A percentile compares a stretch with the other conserved stretches of the same genome.
phyloP scores from a whole-genome alignment of 345 rosid species.

The Mercurialis annua region DNA sequence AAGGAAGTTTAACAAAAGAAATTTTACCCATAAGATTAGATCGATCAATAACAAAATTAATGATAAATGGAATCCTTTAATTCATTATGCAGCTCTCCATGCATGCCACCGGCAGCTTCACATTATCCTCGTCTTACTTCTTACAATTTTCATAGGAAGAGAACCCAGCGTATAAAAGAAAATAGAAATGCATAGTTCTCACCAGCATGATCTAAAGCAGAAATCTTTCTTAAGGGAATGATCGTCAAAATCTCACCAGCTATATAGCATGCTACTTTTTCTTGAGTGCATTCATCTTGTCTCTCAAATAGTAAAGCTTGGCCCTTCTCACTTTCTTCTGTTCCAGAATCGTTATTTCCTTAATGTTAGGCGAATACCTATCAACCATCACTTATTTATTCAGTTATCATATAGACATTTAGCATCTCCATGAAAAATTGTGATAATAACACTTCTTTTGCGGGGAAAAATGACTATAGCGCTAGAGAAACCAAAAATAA shows the following conservation, averaged over 20 bases:
- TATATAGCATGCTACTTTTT: constrained; percentile 29
- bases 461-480: not conserved
- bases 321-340: constrained; percentile 96
- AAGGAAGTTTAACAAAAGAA: not conserved
- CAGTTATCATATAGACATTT: constrained; percentile 4
- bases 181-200: not conserved
- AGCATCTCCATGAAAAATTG: not conserved
- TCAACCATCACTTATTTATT: constrained; percentile 25
- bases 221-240: constrained; percentile 9
- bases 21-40: not conserved
- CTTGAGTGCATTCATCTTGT: constrained; percentile 92
- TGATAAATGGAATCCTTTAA: not conserved
- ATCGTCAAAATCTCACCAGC: not conserved
- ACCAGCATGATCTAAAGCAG: constrained; percentile 2
- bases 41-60: not conserved
- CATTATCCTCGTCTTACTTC: constrained; percentile 1
- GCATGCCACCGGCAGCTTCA: constrained; percentile 6
- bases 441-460: not conserved
- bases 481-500: not conserved
- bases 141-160: not conserved
- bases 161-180: not conserved
- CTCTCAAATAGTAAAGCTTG: constrained; percentile 87
- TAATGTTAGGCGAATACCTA: constrained; percentile 94
- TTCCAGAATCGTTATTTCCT: constrained; percentile 91
- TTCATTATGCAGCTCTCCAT: not conserved